Conservation (phyloP, 495 filamentous ascomycete species). For the Penicillium ucsense region DNA sequence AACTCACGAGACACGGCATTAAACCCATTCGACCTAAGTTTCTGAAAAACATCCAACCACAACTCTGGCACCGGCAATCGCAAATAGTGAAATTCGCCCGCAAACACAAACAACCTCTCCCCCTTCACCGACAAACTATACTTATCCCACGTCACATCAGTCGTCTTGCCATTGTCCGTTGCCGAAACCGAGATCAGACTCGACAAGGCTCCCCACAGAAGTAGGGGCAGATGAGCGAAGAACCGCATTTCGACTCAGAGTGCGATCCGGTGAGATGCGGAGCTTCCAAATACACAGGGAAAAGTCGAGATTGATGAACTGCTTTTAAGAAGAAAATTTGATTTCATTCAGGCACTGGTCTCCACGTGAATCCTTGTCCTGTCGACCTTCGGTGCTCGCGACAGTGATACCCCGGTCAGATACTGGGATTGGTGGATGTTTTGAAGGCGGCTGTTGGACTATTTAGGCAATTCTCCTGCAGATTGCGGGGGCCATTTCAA, state of each 20-base stretch:
- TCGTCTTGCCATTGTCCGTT: conserved; percentile 17
- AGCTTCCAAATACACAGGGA: too few relatives aligned
- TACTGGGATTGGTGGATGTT: conserved; percentile 25
- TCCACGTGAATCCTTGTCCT: not conserved
- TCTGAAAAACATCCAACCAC: conserved; percentile 54
- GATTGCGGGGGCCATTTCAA: conserved; percentile 9
- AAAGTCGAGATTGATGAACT: too few relatives aligned
- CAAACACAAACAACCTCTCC: conserved; percentile 45
- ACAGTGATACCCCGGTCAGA: conserved; percentile 13
- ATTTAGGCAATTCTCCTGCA: conserved; percentile 17
- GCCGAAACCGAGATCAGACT: conserved; percentile 32
- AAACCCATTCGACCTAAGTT: conserved; percentile 49
- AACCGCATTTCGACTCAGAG: conserved; percentile 9
- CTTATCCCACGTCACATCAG: conserved; percentile 41
- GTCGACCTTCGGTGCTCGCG: conserved; percentile 16
- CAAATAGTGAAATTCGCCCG: conserved; percentile 51
- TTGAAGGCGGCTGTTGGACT: conserved; percentile 4
- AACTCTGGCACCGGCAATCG: conserved; percentile 48
- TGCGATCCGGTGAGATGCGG: too few relatives aligned
- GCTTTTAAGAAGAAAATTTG: too few relatives aligned
- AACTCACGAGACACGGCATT: conserved; percentile 36
- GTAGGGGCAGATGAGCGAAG: conserved; percentile 6
- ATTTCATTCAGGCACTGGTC: not conserved
- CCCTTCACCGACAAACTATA: conserved; percentile 50
- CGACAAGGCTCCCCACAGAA: conserved; percentile 21